Base-by-base conservation (phyloP, 148 eudicot genomes). In the Fagopyrum esculentum region DNA sequence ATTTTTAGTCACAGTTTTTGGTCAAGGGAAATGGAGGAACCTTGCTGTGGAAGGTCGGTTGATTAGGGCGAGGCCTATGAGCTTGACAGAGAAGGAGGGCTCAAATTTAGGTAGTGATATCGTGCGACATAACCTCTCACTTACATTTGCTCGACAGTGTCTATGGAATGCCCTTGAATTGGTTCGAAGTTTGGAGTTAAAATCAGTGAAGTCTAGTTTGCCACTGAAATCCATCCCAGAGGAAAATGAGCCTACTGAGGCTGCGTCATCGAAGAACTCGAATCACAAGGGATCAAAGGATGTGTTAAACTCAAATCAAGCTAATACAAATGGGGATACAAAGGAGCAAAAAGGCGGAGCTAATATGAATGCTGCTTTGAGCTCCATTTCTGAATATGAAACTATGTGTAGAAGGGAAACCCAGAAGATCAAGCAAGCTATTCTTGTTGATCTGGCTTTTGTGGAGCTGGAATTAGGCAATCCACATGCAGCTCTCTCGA, bases 11-110 rank as follows among this genome's bases (percentile, higher is more conserved):
- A 85, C 78, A 68, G 89, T 92, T 73, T 72, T 91, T 59, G 97
- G 97, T 30, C 82, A 84, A 63, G 98, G 98, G 73, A 90, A 89
- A 79, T 91, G 96, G 93, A 91, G 96, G 75, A 86, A 86, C 9
- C 92, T 90, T 81, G 87, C 82, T 52, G 3, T 90, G 70, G 84
- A 85, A 64, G 79, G 76, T 64, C 81, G 84, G 69, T 72, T 64
- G 75, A 74, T 80, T 60, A 73, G 82, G 59, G 80, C 73, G 74
- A 77, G 83, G 17, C 75, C 74, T 61, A 73, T 26, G 56, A 82
- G 77, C 45, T 74, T 77, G 60, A 77, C 75, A 69, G 89, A 80
- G n/a, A 86, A 52, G 50, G 81, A 72, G 15, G 78, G 81, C 72
- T 75, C 70, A 13, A 45, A 55, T 78, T 47, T 73, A 66, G 82